Base-by-base conservation (phyloP, 2,329 filamentous ascomycete species). In the Nothopassalora personata region DNA sequence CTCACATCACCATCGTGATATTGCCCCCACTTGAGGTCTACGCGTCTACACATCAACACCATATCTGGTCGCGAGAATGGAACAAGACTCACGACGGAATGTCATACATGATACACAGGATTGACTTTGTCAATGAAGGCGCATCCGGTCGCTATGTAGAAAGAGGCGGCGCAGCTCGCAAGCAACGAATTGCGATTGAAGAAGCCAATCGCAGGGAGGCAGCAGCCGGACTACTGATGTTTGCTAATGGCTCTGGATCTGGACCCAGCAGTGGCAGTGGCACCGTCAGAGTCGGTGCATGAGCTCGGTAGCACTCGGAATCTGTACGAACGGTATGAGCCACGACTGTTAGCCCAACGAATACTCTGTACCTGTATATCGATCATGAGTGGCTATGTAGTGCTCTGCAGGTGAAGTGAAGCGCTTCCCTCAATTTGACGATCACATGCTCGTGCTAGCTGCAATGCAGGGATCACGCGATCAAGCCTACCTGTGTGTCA, bases 1-100 rank as follows among this genome's bases (percentile, higher is more conserved):
- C 96, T 46, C 90, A 97, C 66, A 88, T 99, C 64, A 95, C 90
- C 15, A 74, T 97, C 0, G 77, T 97, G 11, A 86, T 99, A 11
- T 80, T 97, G 0, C 94, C 93, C 0, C 81, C 84, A 0, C 78
- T 99, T 3, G 82, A 90, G 63, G 85, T 85, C 61, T 99, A 97
- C 71, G 79, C 84, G 0, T 84, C 86, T 5, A 88, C 85, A 0
- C 88, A 88, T 0, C 83, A 90, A 47, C 91, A 89, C 68, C 93
- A 93, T 3, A 83, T 99, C 58, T 86, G 86, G 66, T 95, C 90
- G 64, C 85, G 91, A 30, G 85, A 88, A 60, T 97, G 91, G 80
- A 88, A 85, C 6, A 83, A 81, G 27, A 80, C 77, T 28, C 91
- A 97, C 70, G 91, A 96, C 66, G 92, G 92, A 2, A 83, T 96